phyloP scores from a whole-genome alignment of 2,329 filamentous ascomycete genomes.

The Aureobasidium leucospermi region DNA sequence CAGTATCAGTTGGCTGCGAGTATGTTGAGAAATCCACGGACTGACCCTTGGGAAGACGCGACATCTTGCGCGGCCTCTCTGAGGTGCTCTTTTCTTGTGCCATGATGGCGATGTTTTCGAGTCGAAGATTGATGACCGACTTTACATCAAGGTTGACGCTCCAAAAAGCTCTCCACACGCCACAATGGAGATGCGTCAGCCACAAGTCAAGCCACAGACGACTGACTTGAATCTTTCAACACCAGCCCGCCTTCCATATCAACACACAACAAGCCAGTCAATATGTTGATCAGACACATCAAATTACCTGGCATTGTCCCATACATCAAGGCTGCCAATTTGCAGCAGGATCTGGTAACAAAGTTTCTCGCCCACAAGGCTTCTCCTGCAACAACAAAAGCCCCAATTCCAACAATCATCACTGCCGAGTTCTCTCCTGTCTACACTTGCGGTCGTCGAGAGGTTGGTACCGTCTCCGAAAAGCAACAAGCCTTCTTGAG shows the following conservation, averaged over 20 bases:
- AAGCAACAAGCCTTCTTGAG: slow-evolving; percentile 38
- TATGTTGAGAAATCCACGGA: not conserved
- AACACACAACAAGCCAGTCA: not conserved
- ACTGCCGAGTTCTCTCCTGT: slow-evolving; percentile 77
- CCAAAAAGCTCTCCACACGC: not conserved
- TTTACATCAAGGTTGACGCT: not conserved
- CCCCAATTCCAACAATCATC: slow-evolving; percentile 63
- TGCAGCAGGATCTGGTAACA: slow-evolving; percentile 52
- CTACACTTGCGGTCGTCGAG: slow-evolving; percentile 84
- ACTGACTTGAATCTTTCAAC: not conserved
- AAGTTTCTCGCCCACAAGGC: slow-evolving; percentile 56
- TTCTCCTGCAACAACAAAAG: slow-evolving; percentile 28
- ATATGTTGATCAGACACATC: slow-evolving; percentile 53
- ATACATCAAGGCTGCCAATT: slow-evolving; percentile 46
- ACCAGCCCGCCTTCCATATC: not conserved
- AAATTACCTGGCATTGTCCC: slow-evolving; percentile 48
- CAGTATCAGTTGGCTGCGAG: not conserved
- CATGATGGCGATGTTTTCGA: not conserved
- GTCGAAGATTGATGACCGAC: not conserved
- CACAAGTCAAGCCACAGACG: not conserved
- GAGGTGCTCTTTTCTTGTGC: not conserved
- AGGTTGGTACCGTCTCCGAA: slow-evolving; percentile 45
- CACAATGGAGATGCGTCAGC: too few relatives aligned
- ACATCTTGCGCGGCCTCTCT: slow-evolving; percentile 16
- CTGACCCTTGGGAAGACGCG: slow-evolving; percentile 20